Conservation (phyloP, 306 rosid genomes). For the Fragaria nilgerrensis region DNA sequence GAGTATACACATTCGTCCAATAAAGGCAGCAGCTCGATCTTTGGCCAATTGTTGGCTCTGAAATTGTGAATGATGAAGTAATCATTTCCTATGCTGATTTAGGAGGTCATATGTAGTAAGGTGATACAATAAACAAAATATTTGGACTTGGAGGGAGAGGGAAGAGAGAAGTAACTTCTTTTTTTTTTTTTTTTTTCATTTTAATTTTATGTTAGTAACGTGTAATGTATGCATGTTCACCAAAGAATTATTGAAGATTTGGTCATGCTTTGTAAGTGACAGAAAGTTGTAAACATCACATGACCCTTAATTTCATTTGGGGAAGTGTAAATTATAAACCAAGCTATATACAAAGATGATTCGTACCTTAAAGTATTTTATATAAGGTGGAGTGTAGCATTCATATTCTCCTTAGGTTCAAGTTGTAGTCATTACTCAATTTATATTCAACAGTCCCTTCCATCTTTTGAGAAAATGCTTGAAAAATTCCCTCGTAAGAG, state of each 20-base stretch:
- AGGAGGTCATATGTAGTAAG: neutral
- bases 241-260: neutral
- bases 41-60: neutral
- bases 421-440: neutral
- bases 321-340: neutral
- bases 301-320: neutral
- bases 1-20: neutral
- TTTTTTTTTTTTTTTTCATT: neutral
- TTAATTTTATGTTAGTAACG: neutral
- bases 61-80: neutral
- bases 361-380: neutral
- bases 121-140: neutral
- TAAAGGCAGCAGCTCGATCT: neutral
- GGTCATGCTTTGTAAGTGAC: neutral
- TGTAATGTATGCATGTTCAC: neutral
- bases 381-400: neutral
- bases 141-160: neutral
- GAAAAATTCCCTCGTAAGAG: neutral
- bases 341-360: neutral
- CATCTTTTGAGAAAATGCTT: neutral
- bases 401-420: neutral
- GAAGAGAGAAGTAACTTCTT: neutral
- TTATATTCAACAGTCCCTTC: neutral
- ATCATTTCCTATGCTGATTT: neutral
- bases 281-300: conserved; percentile 5